phyloP scores from a whole-genome alignment of 2,329 filamentous ascomycete species.

The Phoma herbarum region DNA sequence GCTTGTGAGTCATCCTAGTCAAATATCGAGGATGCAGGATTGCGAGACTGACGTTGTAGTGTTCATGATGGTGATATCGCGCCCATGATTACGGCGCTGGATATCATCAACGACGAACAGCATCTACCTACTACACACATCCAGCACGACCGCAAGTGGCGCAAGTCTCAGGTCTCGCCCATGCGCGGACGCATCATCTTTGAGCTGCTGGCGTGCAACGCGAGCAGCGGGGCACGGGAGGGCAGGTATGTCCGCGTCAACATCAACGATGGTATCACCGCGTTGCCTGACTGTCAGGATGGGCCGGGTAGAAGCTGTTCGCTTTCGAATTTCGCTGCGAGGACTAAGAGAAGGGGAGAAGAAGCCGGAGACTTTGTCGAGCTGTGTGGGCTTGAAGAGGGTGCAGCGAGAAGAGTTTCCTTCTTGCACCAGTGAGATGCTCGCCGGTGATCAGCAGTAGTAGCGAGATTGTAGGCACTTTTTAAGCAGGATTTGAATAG shows the following conservation, averaged over 20 bases:
- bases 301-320: slow-evolving; percentile 61
- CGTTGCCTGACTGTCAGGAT: slow-evolving; percentile 57
- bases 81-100: slow-evolving; percentile 62
- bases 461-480: too few relatives aligned
- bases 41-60: slow-evolving; percentile 30
- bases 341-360: slow-evolving; percentile 52
- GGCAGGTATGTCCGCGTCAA: slow-evolving; percentile 60
- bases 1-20: slow-evolving; percentile 57
- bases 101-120: slow-evolving; percentile 56
- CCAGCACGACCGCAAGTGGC: slow-evolving; percentile 59
- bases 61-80: slow-evolving; percentile 68
- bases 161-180: slow-evolving; percentile 63
- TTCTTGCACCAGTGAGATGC: slow-evolving; percentile 59
- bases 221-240: background rate
- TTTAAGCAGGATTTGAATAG: too few relatives aligned
- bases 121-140: slow-evolving; percentile 60
- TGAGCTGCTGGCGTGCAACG: slow-evolving; percentile 58
- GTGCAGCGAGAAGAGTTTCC: slow-evolving; percentile 54
- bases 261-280: slow-evolving; percentile 66
- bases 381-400: slow-evolving; percentile 57
- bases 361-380: slow-evolving; percentile 59
- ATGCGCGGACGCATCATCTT: slow-evolving; percentile 66
- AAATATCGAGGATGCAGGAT: too few relatives aligned
- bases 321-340: slow-evolving; percentile 54
- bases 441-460: too few relatives aligned